Base-by-base conservation (phyloP, 257 asterid genomes). In the Nicotiana noctiflora region DNA sequence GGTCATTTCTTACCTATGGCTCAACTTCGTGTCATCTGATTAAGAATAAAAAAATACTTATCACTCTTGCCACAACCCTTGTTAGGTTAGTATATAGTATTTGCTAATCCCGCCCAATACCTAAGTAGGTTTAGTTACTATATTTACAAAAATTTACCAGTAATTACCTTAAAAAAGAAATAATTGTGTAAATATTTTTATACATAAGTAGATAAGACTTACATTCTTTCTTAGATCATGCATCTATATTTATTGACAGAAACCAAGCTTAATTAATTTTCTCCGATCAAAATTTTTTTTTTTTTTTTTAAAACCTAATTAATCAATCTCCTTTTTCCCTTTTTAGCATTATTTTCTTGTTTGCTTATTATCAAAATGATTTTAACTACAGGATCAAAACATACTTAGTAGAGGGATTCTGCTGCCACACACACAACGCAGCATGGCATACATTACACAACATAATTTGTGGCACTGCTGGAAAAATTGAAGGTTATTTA, bases 401-500 rank as follows among this genome's bases (percentile, higher is more conserved):
- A 15, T 95, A 92, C 79, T 81, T 95, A 91, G 87, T 95, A 52
- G 99, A 95, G 55, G 95, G 97, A 31, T 95, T 95, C 79, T 93
- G 91, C 86, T 88, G 91, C 6, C 99, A 95, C 88, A 93, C 99
- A 0, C 99, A 95, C 85, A 94, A 92, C 37, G 94, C 99, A 0
- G 97, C 98, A 19, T 95, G 99, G 99, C 99, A 95, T 32, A 95
- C 99, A 0, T 90, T 95, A 4, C 99, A 95, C 93, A 95, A 95
- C 84, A 88, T 95, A 2, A 90, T 95, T 1, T 93, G 96, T 12
- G 99, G 99, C 5, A 92, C 97, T 4, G 99, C 97, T 7, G 92
- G 86, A 0, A 92, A 90, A 81, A 89, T 95, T 10, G 99, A 95
- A 81, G 91, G 84, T 1, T 93, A 95, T 46, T 82, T 95, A 75